Percentiles rank a stretch among this genome's conserved stretches.
phyloP scores from a whole-genome alignment of 371 early-diverging fungal genomes.

The Rhizopus sp. region DNA sequence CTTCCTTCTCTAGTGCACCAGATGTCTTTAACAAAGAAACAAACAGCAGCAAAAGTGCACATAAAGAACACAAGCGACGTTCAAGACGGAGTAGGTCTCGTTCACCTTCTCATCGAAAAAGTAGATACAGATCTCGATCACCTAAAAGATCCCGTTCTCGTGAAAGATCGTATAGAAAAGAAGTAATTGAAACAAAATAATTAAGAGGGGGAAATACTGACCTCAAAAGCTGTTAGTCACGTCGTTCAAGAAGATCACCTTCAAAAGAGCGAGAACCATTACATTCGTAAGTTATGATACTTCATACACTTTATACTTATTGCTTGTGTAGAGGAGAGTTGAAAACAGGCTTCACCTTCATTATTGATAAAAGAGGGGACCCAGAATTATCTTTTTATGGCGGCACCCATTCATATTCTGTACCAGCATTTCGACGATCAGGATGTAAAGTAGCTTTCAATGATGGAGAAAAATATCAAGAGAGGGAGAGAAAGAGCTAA shows the following conservation, averaged over 20 bases:
- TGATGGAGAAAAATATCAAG: not conserved
- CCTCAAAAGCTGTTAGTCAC: constrained; percentile 4
- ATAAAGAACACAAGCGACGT: too few relatives aligned
- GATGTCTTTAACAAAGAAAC: constrained; percentile 26
- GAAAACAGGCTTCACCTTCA: constrained; percentile 32
- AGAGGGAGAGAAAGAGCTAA: not conserved
- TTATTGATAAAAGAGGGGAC: constrained; percentile 49
- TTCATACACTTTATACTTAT: not conserved
- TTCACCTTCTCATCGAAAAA: not conserved
- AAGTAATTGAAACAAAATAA: constrained; percentile 3
- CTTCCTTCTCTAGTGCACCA: constrained; percentile 42
- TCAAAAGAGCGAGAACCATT: constrained; percentile 13
- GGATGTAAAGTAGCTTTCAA: constrained; percentile 33
- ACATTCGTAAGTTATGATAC: constrained; percentile 14
- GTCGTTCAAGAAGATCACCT: constrained; percentile 17
- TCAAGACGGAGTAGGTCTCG: not conserved
- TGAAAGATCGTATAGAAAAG: constrained; percentile 3
- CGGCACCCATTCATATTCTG: constrained; percentile 24
- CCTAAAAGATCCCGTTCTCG: constrained; percentile 3
- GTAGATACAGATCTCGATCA: constrained; percentile 1
- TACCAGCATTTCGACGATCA: constrained; percentile 41
- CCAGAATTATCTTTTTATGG: constrained; percentile 42
- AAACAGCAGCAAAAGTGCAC: not conserved
- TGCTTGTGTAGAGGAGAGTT: constrained; percentile 20
- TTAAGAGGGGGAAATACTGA: not conserved